Evolutionary conservation across 2,329 filamentous ascomycete genomes (phyloP), one percentile per base, ranked within the genome.

Genomic region (Meredithiella fracta): DNA sequence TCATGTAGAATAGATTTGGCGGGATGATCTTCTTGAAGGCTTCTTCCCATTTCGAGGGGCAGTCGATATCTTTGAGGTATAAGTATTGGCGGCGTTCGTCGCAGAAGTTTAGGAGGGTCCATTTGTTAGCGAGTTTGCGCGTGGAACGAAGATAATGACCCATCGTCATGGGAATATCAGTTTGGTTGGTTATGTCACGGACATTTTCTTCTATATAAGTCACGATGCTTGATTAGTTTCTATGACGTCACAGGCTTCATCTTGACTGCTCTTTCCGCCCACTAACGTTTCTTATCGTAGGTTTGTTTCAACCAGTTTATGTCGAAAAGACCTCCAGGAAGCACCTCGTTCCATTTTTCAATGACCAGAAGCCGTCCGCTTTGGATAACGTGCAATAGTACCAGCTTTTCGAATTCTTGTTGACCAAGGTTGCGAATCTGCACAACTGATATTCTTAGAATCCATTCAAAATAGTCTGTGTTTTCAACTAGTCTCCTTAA

Each of bases 21-120:
- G 91, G 90, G 3, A 97, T 83, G 29, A 87, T 72, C 52, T 85
- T 82, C 61, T 81, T 80, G 17, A 98, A 70, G 58, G 86, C 82
- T 26, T 91, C 77, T 53, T 83, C 81, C 92, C 92, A 98, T 58
- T 91, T 82, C 1, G 77, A 71, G 0, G 92, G 92, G 62, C 90
- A 96, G 66, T 98, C 92, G 58, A 98, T 96, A 65, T 98, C 92
- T 65, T 98, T 98, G 23, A 97, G 71, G 66, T 98, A 98, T 1
- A 97, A 79, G 11, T 92, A 80, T 65, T 98, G 92, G 22, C 86
- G 76, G 38, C 80, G 78, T 59, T 86, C 80, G 60, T 94, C 85
- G 59, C 82, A 82, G 65, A 85, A 95, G 60, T 86, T 91, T 50
- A 74, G 76, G 0, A 79, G 72, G 7, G 75, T 84, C 73, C 87